Evolutionary conservation across 257 asterid species (phyloP), one percentile per base, ranked within the genome.

Genomic region (Coffea eugenioides): DNA sequence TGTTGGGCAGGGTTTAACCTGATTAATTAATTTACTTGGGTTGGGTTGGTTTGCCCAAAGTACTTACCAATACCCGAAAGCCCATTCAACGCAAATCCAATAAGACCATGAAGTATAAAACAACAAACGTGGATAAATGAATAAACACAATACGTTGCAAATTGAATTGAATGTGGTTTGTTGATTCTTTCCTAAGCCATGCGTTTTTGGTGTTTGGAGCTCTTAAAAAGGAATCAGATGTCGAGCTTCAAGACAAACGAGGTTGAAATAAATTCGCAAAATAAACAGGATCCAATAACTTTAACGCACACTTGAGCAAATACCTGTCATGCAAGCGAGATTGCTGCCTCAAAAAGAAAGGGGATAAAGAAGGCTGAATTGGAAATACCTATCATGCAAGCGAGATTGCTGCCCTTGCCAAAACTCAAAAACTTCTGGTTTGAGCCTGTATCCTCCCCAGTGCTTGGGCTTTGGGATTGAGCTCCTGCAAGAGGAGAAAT

Each of bases 351-450:
- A 18, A 18, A 54, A 54, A 54, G 21, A 54, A 15, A 54, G 61
- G 61, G 16, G 31, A 15, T 31, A 66, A 66, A 67, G 39, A 71
- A 76, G 62, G 75, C 20, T 61, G 3, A 25, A 6, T 13, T 43
- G 16, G 45, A 52, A 65, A 39, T 84, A 88, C 91, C 91, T 88
- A 76, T 84, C 89, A 70, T 88, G 89, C 83, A 88, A 83, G 54
- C 84, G 87, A 59, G 89, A 88, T 86, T 83, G 77, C 71, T 88
- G 89, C 67, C 91, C 91, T 80, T 86, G 89, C 89, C 91, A 88
- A 77, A 88, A 88, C 82, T 88, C 91, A 69, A 86, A 88, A 82
- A 46, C 67, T 51, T 82, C 80, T 34, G 89, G 91, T 61, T 82
- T 84, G 46, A 88, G 91, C 73, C 85, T 79, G 85, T 85, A 88